Evolutionary conservation across 495 filamentous ascomycete species (phyloP).

Genomic region (Neurospora cerealis): DNA sequence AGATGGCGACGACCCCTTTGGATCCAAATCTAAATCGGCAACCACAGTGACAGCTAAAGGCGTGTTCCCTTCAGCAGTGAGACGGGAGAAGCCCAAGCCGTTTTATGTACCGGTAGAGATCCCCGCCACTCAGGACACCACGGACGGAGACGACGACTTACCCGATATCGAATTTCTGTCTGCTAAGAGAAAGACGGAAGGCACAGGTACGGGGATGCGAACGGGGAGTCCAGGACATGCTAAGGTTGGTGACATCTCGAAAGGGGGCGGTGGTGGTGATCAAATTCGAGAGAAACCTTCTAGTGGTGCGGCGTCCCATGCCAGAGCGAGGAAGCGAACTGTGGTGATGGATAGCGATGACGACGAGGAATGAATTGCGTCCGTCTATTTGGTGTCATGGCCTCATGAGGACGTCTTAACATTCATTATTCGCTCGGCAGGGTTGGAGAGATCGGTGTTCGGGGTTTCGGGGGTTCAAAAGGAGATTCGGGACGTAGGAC

Average conservation of each 20-base stretch:
- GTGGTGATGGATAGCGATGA: slow-evolving; percentile 1
- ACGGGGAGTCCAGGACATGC: background rate
- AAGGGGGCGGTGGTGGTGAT: background rate
- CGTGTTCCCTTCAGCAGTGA: background rate
- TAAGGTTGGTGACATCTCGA: background rate
- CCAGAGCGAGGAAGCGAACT: background rate
- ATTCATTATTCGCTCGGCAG: background rate
- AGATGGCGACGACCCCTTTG: background rate
- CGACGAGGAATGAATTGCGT: background rate
- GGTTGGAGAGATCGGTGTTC: background rate
- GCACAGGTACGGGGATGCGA: background rate
- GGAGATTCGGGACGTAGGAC: background rate
- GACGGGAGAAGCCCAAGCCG: slow-evolving; percentile 3
- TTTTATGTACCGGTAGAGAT: slow-evolving; percentile 27
- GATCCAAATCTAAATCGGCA: background rate
- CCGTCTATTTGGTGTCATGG: background rate
- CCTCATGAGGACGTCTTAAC: background rate
- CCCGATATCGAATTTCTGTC: slow-evolving; percentile 28
- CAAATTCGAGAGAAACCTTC: background rate
- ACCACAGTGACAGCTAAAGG: background rate
- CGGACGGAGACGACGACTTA: slow-evolving; percentile 19
- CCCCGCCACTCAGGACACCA: slow-evolving; percentile 20
- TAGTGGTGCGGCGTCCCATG: background rate
- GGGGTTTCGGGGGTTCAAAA: background rate
- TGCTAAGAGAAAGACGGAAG: slow-evolving; percentile 1